phyloP scores from a whole-genome alignment of 352 stramenopile species.

The Globisporangium middletonii region DNA sequence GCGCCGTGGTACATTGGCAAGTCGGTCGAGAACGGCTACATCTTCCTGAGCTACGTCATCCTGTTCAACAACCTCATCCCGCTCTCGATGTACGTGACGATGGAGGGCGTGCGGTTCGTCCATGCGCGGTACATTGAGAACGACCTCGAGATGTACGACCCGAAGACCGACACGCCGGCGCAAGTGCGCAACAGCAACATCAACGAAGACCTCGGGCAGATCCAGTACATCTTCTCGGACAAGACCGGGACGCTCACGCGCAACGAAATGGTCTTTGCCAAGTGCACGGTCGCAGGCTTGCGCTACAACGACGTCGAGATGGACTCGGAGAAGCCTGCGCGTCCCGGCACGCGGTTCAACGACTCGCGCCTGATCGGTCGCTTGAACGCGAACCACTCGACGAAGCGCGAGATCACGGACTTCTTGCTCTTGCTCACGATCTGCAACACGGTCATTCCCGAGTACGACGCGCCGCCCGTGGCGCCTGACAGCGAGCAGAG shows the following conservation, averaged over 20 bases:
- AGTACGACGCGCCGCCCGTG: slow-evolving; percentile 42
- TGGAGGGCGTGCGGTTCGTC: slow-evolving; percentile 94
- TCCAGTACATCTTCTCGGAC: slow-evolving; percentile 99
- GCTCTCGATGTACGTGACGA: slow-evolving; percentile 96
- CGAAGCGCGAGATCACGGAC: slow-evolving; percentile 14
- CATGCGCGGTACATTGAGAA: slow-evolving; percentile 93
- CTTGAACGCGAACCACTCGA: slow-evolving; percentile 68
- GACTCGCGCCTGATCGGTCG: slow-evolving; percentile 64
- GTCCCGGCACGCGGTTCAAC: slow-evolving; percentile 77
- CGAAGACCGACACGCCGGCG: slow-evolving; percentile 80
- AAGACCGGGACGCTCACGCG: slow-evolving; percentile 99
- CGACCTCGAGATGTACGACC: slow-evolving; percentile 93
- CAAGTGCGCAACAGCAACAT: slow-evolving; percentile 91
- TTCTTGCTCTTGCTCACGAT: slow-evolving; percentile 83
- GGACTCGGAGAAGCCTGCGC: slow-evolving; percentile 28
- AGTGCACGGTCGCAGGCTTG: slow-evolving; percentile 87
- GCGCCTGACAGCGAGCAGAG: too few species aligned
- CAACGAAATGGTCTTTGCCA: slow-evolving; percentile 98
- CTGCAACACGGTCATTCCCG: slow-evolving; percentile 96
- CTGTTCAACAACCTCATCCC: slow-evolving; percentile 96
- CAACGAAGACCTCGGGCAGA: slow-evolving; percentile 94
- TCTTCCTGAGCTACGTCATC: slow-evolving; percentile 93
- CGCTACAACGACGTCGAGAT: slow-evolving; percentile 88
- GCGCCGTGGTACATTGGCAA: slow-evolving; percentile 55
- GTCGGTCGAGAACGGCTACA: slow-evolving; percentile 81